Conservation (phyloP, 257 asterid species). For the Ilex asprella region DNA sequence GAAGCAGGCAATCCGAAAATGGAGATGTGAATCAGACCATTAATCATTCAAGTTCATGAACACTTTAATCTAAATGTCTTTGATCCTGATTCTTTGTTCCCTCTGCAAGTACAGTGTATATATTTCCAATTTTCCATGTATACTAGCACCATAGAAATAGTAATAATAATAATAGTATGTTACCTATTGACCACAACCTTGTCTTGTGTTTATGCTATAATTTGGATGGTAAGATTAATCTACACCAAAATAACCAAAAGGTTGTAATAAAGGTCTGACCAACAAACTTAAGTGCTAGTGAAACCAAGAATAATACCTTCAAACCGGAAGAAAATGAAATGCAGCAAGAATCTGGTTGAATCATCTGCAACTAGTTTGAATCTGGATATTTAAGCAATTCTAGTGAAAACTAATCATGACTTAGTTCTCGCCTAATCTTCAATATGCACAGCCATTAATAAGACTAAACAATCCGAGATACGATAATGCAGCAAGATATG, state of each 20-base stretch:
- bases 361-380: no score
- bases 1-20: slow-evolving; percentile 53
- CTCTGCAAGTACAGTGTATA: slow-evolving; percentile 22
- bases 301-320: background rate
- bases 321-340: background rate
- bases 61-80: slow-evolving; percentile 19
- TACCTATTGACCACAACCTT: slow-evolving; percentile 15
- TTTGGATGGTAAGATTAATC: background rate
- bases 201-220: background rate
- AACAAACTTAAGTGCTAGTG: background rate
- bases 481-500: background rate
- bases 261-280: background rate
- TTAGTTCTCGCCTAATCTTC: background rate
- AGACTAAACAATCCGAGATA: background rate
- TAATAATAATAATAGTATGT: slow-evolving; percentile 23
- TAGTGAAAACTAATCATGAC: no score
- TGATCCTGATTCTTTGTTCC: slow-evolving; percentile 14
- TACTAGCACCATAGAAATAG: slow-evolving; percentile 26
- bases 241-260: background rate
- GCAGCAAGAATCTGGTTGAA: no score
- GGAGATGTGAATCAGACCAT: slow-evolving; percentile 49
- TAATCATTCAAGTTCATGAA: slow-evolving; percentile 12
- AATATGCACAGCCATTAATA: background rate
- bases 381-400: no score
- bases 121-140: slow-evolving; percentile 17